Conservation (phyloP, 192 early-diverging fungal species). For the Podila verticillata region DNA sequence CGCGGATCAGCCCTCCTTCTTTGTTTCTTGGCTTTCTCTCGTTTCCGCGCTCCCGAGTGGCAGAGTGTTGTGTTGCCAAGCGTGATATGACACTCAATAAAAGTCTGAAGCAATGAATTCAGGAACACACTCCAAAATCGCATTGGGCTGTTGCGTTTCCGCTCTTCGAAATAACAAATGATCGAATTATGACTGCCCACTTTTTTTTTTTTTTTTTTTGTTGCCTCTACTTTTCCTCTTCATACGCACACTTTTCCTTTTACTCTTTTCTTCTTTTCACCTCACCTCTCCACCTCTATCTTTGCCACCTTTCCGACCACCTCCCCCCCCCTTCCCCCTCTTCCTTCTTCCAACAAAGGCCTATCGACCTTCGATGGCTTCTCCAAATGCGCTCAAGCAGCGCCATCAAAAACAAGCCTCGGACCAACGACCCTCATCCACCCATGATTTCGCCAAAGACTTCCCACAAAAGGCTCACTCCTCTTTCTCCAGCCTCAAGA, state of each 20-base stretch:
- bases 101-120: no score
- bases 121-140: no score
- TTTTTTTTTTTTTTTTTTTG: constrained; percentile 1
- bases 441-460: neutral
- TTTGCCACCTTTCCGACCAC: neutral
- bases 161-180: neutral
- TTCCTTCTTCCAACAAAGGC: neutral
- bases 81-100: no score
- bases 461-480: constrained; percentile 30
- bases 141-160: no score
- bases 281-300: neutral
- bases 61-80: no score
- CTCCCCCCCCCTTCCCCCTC: neutral
- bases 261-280: neutral
- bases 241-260: neutral
- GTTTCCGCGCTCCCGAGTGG: no score
- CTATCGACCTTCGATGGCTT: constrained; percentile 10
- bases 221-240: neutral
- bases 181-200: no score
- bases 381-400: constrained; percentile 36
- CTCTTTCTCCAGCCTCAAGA: constrained; percentile 19
- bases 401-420: constrained; percentile 19
- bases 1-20: no score
- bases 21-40: no score
- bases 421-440: neutral